Evolutionary conservation across 2,329 filamentous ascomycete species (phyloP), one percentile per base, ranked within the genome.

Genomic region (Zasmidium cellare): DNA sequence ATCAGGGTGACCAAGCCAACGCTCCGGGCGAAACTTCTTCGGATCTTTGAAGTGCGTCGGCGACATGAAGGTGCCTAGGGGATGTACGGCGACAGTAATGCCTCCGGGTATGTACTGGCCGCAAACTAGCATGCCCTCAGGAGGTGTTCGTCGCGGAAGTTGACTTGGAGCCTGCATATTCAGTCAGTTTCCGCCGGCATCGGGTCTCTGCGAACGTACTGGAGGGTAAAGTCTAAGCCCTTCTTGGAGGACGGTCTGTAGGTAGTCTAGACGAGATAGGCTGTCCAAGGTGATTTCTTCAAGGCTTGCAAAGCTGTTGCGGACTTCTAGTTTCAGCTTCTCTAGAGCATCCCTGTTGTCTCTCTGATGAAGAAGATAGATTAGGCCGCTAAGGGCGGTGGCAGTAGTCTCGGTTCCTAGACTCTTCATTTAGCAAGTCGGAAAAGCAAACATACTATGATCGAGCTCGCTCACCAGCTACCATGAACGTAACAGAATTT

Each of bases 281-380:
- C 62, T 65, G 1, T 70, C 65, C 50, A 73, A 69, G 2, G 58
- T 70, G 52, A 78, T 75, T 5, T 11, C 11, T 28, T 28, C 25
- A 11, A 28, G 25, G 9, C 52, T 65, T 3, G 45, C 52, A 62
- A 76, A 74, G 2, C 57, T 53, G 2, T 50, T 62, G 9, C 77
- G 68, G 19, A 91, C 71, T 69, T 91, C 88, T 2, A 74, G 65
- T 63, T 81, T 80, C 49, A 90, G 75, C 41, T 79, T 80, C 1
- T 71, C 67, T 55, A 88, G 80, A 11, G 25, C 25, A 11, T 28
- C 11, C 25, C 78, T 79, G 0, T 62, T 35, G 0, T 86, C 86
- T 65, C 85, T 84, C 67, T 86, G 86, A 25, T 91, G 78, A 2
- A 92, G 74, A 70, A 85, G 86, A 74, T 91, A 92, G 64, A 92